A percentile compares a stretch with the other conserved stretches of the same genome.
These are phyloP conservation scores for Mucor circinelloides DNA, from an alignment of 371 early-diverging fungal species.

Conservation along the genomic window DNA sequence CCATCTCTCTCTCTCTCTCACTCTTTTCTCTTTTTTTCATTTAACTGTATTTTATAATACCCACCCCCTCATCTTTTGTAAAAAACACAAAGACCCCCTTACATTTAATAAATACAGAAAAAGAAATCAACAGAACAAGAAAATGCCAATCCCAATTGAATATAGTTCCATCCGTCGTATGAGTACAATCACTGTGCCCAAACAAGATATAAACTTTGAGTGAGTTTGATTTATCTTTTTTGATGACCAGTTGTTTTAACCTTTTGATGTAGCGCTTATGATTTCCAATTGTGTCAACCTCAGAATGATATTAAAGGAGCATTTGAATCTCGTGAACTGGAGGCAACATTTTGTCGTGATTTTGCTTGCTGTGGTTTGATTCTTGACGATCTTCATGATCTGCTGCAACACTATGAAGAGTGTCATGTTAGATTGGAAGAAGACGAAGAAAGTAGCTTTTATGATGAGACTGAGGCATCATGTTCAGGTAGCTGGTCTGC, in stretches of 20 bases:
- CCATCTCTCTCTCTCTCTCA: background rate
- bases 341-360: conserved; percentile 90
- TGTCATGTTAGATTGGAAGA: conserved; percentile 88
- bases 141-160: conserved; percentile 49
- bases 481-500: conserved; percentile 15
- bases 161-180: conserved; percentile 37
- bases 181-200: conserved; percentile 47
- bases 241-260: background rate
- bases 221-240: conserved; percentile 10
- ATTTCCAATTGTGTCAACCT: conserved; percentile 46
- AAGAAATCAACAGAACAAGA: background rate
- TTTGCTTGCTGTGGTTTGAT: conserved; percentile 91
- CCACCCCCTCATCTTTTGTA: background rate
- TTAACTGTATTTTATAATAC: conserved; percentile 1
- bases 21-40: background rate
- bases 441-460: conserved; percentile 57
- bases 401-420: conserved; percentile 95
- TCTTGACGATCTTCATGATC: conserved; percentile 87
- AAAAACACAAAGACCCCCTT: background rate
- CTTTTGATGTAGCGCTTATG: conserved; percentile 35
- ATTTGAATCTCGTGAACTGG: conserved; percentile 72
- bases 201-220: conserved; percentile 38
- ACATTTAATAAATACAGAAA: background rate
- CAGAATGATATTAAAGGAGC: conserved; percentile 44
- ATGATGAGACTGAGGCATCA: conserved; percentile 22